Conservation (phyloP, 345 rosid genomes). For the Eucalyptus caleyi region DNA sequence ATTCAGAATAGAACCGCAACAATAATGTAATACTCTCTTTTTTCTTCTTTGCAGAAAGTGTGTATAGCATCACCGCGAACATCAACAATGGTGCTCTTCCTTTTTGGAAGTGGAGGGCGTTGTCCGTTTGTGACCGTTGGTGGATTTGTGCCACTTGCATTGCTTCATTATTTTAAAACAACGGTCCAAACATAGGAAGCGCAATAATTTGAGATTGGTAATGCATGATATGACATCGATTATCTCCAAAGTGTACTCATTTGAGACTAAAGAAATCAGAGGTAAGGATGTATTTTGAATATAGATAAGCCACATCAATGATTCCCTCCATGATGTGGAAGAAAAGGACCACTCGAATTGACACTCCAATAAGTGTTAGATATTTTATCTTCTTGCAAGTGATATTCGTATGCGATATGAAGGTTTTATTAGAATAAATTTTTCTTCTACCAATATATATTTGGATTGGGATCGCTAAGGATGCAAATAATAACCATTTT, state of each 20-base stretch:
- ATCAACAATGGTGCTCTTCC: background rate
- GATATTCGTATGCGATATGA: background rate
- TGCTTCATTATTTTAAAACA: background rate
- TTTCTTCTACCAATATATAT: background rate
- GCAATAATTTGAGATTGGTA: background rate
- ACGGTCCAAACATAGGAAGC: background rate
- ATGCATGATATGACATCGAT: background rate
- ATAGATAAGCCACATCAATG: background rate
- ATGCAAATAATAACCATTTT: background rate
- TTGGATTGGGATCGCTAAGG: fast-evolving
- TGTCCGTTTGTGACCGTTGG: background rate
- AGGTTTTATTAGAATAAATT: too few species aligned
- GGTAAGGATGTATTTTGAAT: background rate
- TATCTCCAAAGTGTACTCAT: background rate
- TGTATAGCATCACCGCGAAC: background rate
- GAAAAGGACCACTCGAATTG: background rate
- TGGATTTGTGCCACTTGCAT: background rate
- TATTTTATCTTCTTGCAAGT: background rate
- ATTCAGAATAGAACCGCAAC: background rate
- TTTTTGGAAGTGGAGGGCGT: background rate
- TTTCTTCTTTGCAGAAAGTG: background rate
- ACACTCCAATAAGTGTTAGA: background rate
- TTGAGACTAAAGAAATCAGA: background rate
- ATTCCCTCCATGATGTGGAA: background rate
- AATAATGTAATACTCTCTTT: background rate